phyloP scores from a whole-genome alignment of 768 basidiomycete species.

The Leccinum fibrillosum region DNA sequence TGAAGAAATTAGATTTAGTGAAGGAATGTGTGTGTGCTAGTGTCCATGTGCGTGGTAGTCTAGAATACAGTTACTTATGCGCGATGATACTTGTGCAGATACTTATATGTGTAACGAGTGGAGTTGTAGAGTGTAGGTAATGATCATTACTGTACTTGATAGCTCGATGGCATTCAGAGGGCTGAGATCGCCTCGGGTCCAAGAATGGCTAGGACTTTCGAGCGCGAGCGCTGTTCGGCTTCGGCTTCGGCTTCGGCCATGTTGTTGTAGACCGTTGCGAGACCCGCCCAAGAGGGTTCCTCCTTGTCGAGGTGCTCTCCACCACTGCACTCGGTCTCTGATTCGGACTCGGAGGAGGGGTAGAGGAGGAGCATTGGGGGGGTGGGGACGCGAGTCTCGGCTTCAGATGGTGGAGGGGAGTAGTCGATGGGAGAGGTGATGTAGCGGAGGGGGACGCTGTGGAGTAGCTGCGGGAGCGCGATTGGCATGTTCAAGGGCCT shows the following conservation, averaged over 20 bases:
- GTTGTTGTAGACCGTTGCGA: constrained; percentile 1
- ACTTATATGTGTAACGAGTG: background rate
- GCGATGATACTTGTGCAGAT: background rate
- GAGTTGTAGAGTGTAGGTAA: background rate
- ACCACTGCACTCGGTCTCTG: background rate
- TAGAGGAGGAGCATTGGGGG: background rate
- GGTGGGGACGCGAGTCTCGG: background rate
- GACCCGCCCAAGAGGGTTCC: background rate
- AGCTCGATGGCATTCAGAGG: background rate
- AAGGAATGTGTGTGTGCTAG: background rate
- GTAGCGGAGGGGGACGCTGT: background rate
- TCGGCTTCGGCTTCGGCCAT: background rate
- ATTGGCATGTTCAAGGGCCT: background rate
- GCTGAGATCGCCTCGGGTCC: constrained; percentile 1
- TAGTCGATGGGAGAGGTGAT: background rate
- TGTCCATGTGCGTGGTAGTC: background rate
- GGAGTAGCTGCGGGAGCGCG: constrained; percentile 5
- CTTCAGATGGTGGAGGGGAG: background rate
- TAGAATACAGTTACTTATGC: background rate
- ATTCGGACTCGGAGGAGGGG: background rate
- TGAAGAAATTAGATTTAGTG: background rate
- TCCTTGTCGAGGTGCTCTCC: background rate
- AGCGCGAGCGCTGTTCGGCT: constrained; percentile 2
- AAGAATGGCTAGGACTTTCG: constrained; percentile 5
- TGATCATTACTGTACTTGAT: background rate